These are phyloP conservation scores for Kluyveromyces lactis DNA, from an alignment of 805 yeast genomes.

Conservation along the genomic window DNA sequence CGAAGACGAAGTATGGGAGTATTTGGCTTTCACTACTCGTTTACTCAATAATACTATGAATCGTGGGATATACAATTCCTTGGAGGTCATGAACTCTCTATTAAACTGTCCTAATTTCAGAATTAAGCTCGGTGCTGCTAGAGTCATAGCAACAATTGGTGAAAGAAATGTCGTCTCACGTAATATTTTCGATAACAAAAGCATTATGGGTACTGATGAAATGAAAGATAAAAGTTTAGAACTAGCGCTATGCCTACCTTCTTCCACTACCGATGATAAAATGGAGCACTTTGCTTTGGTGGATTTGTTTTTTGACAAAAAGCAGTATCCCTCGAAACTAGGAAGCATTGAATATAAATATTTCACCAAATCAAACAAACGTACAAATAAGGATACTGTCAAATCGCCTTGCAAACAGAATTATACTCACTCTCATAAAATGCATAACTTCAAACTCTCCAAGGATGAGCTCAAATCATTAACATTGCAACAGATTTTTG, in stretches of 20 bases:
- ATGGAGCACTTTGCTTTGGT: constrained; percentile 37
- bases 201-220: constrained; percentile 19
- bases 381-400: constrained; percentile 8
- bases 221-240: constrained; percentile 41
- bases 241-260: constrained; percentile 50
- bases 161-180: constrained; percentile 45
- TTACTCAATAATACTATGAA: constrained; percentile 64
- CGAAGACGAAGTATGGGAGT: constrained; percentile 37
- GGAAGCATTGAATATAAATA: constrained; percentile 45
- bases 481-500: constrained; percentile 54
- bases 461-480: constrained; percentile 49
- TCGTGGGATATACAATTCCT: constrained; percentile 58
- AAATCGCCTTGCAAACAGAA: constrained; percentile 26
- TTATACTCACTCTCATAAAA: constrained; percentile 7
- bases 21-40: constrained; percentile 53
- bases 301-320: constrained; percentile 38
- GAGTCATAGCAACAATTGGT: constrained; percentile 49
- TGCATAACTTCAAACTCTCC: constrained; percentile 42
- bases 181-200: constrained; percentile 22
- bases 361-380: constrained; percentile 28
- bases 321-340: constrained; percentile 49
- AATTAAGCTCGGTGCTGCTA: constrained; percentile 52
- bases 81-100: constrained; percentile 50
- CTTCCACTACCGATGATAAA: constrained; percentile 30
- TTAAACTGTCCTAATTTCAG: constrained; percentile 51